Evolutionary conservation across 306 rosid species (phyloP), one percentile per base, ranked within the genome.

Genomic region (Malus fusca): DNA sequence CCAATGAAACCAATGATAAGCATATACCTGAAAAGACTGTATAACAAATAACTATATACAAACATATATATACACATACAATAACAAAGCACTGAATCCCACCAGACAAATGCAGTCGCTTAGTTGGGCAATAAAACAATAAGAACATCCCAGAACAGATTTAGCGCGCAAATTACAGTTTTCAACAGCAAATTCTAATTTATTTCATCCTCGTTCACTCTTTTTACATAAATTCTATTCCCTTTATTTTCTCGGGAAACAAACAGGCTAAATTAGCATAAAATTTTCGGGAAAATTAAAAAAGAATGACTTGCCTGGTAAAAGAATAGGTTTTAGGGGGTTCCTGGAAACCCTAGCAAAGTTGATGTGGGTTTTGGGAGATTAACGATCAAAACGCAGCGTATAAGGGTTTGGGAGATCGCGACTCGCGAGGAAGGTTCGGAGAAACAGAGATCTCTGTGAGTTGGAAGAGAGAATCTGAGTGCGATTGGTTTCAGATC

Each of bases 311-410:
- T 78, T 73, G 91, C 88, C 84, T 80, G 75, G 58, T 13, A 26
- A 22, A 55, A 60, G 22, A 62, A 71, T n/a, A 72, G 62, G 67
- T 69, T 56, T 11, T 3, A 64, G 55, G 17, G 69, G 53, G 77
- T 56, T 73, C 76, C 80, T 35, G 74, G 84, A 85, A 86, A 90
- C 92, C 96, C 92, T 88, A 88, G 82, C 25, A 61, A 17, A 76
- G 77, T 78, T 68, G 67, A 69, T 53, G 65, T 46, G 68, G 81
- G 70, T 25, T 77, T 73, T 22, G 7, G 58, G 3, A n/a, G 66
- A 6, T 12, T 19, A 42, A 28, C 44, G 81, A 82, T 81, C 61
- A 42, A 68, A 46, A 62, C 69, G 78, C 70, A 19, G 70, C 75
- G 60, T 30, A 19, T 28, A 11, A 4, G 58, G 68, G 12, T 66